Evolutionary conservation across 352 stramenopile genomes (phyloP), one percentile per base, ranked within the genome.

Genomic region (Aphanomyces astaci): DNA sequence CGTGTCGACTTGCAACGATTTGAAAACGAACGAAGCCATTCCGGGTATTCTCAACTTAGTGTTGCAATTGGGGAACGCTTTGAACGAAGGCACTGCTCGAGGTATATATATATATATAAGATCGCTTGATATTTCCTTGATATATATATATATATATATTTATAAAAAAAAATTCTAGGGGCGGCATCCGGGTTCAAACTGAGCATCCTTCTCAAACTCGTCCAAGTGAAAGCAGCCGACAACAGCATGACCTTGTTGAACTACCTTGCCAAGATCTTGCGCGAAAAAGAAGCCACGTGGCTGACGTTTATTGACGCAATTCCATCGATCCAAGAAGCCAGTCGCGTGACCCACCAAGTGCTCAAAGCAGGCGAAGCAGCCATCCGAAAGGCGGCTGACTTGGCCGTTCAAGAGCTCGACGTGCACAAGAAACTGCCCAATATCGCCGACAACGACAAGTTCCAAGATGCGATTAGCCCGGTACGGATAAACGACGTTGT

Each of bases 131-230:
- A n/a, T 32, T 15, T 55, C 66, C n/a, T n/a, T n/a, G n/a, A n/a
- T n/a, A n/a, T n/a, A n/a, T n/a, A n/a, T n/a, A n/a, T n/a, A n/a
- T n/a, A n/a, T n/a, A n/a, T n/a, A n/a, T n/a, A n/a, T n/a, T n/a
- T n/a, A n/a, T n/a, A n/a, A n/a, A n/a, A n/a, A n/a, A n/a, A n/a
- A n/a, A n/a, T n/a, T n/a, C n/a, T n/a, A 36, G 89, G 90, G 39
- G 84, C 82, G 28, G 89, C 88, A 13, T 92, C 88, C 67, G 90
- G 89, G 1, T 97, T 97, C 76, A 82, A 84, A 11, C 67, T 97
- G 43, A 93, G 77, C 53, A 92, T 92, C 62, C 66, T 97, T 51
- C 75, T 86, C 28, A 97, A 97, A 76, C 74, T 97, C 25, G 86
- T 87, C 70, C 85, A 92, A 25, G 87, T 96, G 9, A 93, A 93